Percentiles rank a stretch among this genome's conserved stretches.
phyloP scores from a whole-genome alignment of 495 filamentous ascomycete genomes.

The Rostrohypoxylon terebratum region DNA sequence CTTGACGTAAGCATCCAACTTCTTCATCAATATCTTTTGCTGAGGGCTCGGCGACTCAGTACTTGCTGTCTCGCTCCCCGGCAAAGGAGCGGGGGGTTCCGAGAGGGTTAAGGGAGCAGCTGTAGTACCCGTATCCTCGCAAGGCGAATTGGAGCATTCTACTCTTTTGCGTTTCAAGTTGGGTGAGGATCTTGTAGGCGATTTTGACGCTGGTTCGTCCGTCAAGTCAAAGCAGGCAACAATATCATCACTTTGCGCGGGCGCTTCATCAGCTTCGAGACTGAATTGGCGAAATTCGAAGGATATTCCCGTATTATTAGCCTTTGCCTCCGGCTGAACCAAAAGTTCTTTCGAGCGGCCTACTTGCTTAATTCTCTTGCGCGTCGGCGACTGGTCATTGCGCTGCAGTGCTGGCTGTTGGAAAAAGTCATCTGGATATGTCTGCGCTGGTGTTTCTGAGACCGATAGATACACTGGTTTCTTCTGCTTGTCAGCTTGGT shows the following conservation, averaged over 20 bases:
- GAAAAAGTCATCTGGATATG: background rate
- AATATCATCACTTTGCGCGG: conserved; percentile 40
- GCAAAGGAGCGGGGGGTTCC: too few species aligned
- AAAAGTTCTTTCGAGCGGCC: conserved; percentile 70
- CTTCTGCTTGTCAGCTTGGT: conserved; percentile 7
- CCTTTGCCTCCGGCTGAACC: background rate
- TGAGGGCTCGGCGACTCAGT: background rate
- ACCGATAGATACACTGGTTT: background rate
- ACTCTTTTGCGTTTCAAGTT: conserved; percentile 5
- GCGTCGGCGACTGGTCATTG: conserved; percentile 51
- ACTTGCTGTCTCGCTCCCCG: background rate
- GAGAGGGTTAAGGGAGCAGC: background rate
- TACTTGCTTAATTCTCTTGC: conserved; percentile 56
- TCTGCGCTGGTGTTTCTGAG: background rate
- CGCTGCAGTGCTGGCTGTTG: background rate
- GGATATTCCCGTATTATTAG: background rate
- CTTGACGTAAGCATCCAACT: conserved; percentile 12
- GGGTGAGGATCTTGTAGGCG: background rate
- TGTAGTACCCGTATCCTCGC: background rate
- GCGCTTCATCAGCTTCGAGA: conserved; percentile 61
- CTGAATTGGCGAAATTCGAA: background rate
- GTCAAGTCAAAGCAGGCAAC: conserved; percentile 67
- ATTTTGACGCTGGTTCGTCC: conserved; percentile 65
- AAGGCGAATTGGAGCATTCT: background rate
- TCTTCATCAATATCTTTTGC: conserved; percentile 3